phyloP scores from a whole-genome alignment of 148 eudicot species.

The Camellia lanceoleosa region DNA sequence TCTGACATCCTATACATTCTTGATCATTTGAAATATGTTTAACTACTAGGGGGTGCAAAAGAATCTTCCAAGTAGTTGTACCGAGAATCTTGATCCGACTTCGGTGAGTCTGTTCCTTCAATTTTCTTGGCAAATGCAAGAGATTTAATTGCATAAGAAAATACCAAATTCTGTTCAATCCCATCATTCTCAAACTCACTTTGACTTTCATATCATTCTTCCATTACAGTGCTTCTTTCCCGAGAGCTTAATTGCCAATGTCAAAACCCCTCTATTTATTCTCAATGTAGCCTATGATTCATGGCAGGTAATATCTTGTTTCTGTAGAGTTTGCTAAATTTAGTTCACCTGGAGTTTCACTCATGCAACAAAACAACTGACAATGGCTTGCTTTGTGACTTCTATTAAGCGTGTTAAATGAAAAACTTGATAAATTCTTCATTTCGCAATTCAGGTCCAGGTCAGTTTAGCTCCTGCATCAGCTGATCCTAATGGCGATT shows the following conservation, averaged over 20 bases:
- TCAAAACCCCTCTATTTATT: conserved; percentile 81
- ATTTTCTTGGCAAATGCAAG: background rate
- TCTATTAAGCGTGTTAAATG: background rate
- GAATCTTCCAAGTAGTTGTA: conserved; percentile 68
- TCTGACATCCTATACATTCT: background rate
- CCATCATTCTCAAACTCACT: background rate
- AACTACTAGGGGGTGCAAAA: conserved; percentile 51
- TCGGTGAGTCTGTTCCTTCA: conserved; percentile 46
- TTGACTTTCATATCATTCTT: conserved; percentile 5
- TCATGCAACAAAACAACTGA: background rate
- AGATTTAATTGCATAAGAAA: background rate
- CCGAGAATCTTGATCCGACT: conserved; percentile 64
- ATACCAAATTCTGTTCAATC: background rate
- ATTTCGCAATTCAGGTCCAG: conserved; percentile 49
- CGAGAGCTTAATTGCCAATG: conserved; percentile 62
- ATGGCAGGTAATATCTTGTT: conserved; percentile 71
- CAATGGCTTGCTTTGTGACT: background rate
- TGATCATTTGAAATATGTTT: background rate
- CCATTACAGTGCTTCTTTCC: conserved; percentile 88
- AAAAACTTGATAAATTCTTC: background rate
- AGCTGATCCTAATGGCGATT: conserved; percentile 70
- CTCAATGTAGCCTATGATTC: conserved; percentile 95
- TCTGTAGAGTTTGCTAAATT: background rate
- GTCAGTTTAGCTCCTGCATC: conserved; percentile 73
- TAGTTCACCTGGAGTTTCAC: background rate